These are phyloP conservation scores for Paecilomyces dactylethromorphus DNA, from an alignment of 2,329 filamentous ascomycete genomes.

Conservation along the genomic window DNA sequence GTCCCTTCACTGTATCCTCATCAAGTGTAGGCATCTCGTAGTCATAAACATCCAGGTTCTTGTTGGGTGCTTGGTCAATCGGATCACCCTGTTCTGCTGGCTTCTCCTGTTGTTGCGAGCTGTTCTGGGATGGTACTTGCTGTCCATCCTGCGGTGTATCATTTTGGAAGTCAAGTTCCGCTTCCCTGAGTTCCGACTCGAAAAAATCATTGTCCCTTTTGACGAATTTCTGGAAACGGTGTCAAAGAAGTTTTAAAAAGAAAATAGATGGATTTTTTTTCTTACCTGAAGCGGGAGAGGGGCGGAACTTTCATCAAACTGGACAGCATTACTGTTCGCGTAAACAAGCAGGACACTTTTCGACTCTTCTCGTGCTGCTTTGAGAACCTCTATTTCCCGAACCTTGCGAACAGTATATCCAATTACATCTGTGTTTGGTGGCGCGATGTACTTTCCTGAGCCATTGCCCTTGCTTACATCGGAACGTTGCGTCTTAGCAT, in stretches of 20 bases:
- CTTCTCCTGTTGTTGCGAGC: background rate
- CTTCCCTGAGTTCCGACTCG: slow-evolving; percentile 24
- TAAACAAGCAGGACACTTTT: slow-evolving; percentile 53
- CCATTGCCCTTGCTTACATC: slow-evolving; percentile 14
- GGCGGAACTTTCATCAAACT: slow-evolving; percentile 21
- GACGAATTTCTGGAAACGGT: slow-evolving; percentile 37
- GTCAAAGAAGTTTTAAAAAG: slow-evolving; percentile 6
- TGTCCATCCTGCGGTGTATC: slow-evolving; percentile 7
- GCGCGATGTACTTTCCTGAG: slow-evolving; percentile 8
- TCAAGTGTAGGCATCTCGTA: slow-evolving; percentile 33
- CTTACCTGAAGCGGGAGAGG: slow-evolving; percentile 33
- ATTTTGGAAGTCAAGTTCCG: slow-evolving; percentile 10
- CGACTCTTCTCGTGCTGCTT: slow-evolving; percentile 47
- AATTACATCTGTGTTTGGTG: slow-evolving; percentile 25
- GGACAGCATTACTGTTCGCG: slow-evolving; percentile 45
- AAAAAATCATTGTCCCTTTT: slow-evolving; percentile 42
- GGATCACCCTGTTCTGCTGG: background rate
- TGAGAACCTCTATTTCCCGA: slow-evolving; percentile 48
- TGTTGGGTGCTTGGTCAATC: background rate
- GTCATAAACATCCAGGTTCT: slow-evolving; percentile 31
- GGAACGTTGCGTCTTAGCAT: slow-evolving; percentile 30
- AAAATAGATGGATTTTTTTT: background rate
- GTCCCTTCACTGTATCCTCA: slow-evolving; percentile 17
- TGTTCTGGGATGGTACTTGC: background rate
- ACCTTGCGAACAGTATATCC: slow-evolving; percentile 38